A percentile compares a stretch with the other conserved stretches of the same genome.
These are phyloP conservation scores for Arthrinium phaeospermum DNA, from an alignment of 2,329 filamentous ascomycete species.

Conservation along the genomic window DNA sequence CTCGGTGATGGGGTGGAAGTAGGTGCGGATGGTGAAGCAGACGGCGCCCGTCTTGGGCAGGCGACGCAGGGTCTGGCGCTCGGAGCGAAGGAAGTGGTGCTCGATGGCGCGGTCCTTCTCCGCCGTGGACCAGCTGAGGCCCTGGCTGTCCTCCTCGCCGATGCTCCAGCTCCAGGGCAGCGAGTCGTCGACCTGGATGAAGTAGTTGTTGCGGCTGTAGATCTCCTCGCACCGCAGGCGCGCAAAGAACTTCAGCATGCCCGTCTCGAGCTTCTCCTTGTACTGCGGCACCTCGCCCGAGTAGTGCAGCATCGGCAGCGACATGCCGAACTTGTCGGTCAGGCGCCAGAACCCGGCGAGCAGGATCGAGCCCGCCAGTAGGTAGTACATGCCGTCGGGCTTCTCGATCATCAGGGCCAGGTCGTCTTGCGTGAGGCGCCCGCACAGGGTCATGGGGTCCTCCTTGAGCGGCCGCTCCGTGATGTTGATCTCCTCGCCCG, in stretches of 20 bases:
- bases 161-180: conserved; percentile 80
- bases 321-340: conserved; percentile 81
- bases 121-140: conserved; percentile 75
- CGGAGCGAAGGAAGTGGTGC: conserved; percentile 78
- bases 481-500: conserved; percentile 75
- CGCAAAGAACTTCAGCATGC: conserved; percentile 67
- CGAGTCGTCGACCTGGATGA: conserved; percentile 82
- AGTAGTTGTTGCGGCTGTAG: conserved; percentile 79
- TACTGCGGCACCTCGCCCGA: conserved; percentile 67
- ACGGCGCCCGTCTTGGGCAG: conserved; percentile 63
- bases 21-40: conserved; percentile 80
- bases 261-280: conserved; percentile 42
- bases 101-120: conserved; percentile 75
- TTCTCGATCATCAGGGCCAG: conserved; percentile 83
- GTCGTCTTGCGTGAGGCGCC: conserved; percentile 80
- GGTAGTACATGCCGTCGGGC: conserved; percentile 78
- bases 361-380: conserved; percentile 77
- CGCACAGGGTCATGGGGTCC: conserved; percentile 79
- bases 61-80: conserved; percentile 72
- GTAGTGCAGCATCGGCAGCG: conserved; percentile 79
- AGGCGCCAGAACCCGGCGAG: conserved; percentile 85
- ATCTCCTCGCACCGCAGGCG: conserved; percentile 70
- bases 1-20: conserved; percentile 74
- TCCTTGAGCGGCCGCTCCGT: conserved; percentile 67
- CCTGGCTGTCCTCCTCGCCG: conserved; percentile 69